Percentiles rank a stretch among this genome's conserved stretches.
Evolutionary conservation across 1,284 basidiomycete genomes (phyloP).

Genomic region (Lignosus rhinocerotis): DNA sequence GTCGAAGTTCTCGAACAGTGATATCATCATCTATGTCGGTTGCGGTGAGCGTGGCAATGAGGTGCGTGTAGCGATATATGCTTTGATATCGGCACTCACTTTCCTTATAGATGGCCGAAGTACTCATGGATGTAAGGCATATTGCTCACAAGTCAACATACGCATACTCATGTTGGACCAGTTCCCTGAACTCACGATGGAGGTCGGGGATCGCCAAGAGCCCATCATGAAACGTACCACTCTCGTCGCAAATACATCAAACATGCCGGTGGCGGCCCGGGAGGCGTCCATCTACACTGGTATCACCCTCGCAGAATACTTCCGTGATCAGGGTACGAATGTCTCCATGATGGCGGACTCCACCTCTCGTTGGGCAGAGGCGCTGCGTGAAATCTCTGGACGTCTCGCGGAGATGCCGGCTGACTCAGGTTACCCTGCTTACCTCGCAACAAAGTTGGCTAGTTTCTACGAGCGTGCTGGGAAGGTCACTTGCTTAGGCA

Average conservation of each 20-base stretch:
- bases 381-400: slow-evolving; percentile 98
- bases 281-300: slow-evolving; percentile 99
- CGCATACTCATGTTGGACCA: slow-evolving; percentile 37
- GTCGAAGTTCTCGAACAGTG: slow-evolving; percentile 99
- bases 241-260: slow-evolving; percentile 98
- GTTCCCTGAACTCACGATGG: slow-evolving; percentile 96
- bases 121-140: slow-evolving; percentile 80
- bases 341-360: slow-evolving; percentile 99
- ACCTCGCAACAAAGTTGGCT: slow-evolving; percentile 94
- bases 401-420: slow-evolving; percentile 99
- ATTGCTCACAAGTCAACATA: slow-evolving; percentile 1
- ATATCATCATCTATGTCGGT: slow-evolving; percentile 99
- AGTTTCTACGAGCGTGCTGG: slow-evolving; percentile 99
- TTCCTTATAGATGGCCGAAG: slow-evolving; percentile 88
- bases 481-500: slow-evolving; percentile 91
- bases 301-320: slow-evolving; percentile 99
- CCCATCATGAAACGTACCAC: slow-evolving; percentile 99
- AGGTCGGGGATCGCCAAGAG: slow-evolving; percentile 89
- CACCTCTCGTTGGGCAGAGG: slow-evolving; percentile 99
- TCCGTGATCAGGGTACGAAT: slow-evolving; percentile 97
- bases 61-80: slow-evolving; percentile 40
- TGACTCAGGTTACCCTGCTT: slow-evolving; percentile 98
- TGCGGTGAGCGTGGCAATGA: slow-evolving; percentile 94
- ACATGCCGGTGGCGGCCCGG: slow-evolving; percentile 99
- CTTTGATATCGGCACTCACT: background rate